These are phyloP conservation scores for Clohesyomyces aquaticus DNA, from an alignment of 495 filamentous ascomycete genomes.

Conservation along the genomic window DNA sequence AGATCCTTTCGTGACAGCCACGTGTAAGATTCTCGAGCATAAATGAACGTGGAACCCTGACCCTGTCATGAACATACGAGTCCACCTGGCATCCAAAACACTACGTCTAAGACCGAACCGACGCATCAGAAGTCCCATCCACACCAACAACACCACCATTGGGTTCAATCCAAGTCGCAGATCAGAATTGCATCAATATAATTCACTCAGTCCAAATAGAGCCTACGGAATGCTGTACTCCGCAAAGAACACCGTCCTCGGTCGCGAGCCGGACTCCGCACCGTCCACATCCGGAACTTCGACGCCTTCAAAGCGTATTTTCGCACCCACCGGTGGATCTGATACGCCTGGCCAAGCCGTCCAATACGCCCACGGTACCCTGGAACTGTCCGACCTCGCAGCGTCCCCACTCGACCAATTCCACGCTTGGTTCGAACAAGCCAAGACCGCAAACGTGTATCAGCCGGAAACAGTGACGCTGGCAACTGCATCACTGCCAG, in stretches of 20 bases:
- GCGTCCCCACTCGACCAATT: slow-evolving; percentile 75
- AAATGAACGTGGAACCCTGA: no score
- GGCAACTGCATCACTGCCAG: slow-evolving; percentile 83
- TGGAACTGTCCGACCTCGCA: slow-evolving; percentile 59
- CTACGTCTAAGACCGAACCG: neutral
- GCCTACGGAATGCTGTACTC: slow-evolving; percentile 3
- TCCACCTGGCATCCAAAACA: neutral
- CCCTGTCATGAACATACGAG: neutral
- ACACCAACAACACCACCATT: no score
- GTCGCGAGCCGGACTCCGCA: neutral
- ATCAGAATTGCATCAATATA: no score
- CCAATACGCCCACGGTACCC: slow-evolving; percentile 63
- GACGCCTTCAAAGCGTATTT: slow-evolving; percentile 41
- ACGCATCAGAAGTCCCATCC: neutral
- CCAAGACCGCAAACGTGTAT: slow-evolving; percentile 61
- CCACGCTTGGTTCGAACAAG: slow-evolving; percentile 79
- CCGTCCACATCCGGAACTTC: neutral
- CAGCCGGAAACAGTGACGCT: slow-evolving; percentile 79
- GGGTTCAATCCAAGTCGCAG: no score
- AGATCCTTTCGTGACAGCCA: neutral
- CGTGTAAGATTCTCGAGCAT: neutral
- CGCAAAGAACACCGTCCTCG: slow-evolving; percentile 1
- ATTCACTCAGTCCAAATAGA: neutral
- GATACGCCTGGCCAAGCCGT: slow-evolving; percentile 57
- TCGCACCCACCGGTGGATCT: slow-evolving; percentile 45